Base-by-base conservation (phyloP, 495 filamentous ascomycete genomes). In the Pyrenopolyporus hunteri region DNA sequence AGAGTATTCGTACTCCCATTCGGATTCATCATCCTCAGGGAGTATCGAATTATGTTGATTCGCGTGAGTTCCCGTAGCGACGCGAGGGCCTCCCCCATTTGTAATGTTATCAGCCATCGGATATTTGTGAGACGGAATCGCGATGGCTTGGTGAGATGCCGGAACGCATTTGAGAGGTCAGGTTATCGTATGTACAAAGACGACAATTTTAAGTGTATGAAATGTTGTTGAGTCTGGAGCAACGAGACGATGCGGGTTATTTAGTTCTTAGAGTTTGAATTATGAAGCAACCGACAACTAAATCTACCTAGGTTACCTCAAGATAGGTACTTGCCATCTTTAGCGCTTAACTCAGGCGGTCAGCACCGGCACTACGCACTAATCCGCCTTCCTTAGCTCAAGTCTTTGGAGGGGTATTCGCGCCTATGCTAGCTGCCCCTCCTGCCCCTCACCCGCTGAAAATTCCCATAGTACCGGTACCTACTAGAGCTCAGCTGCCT, bases 1-100 rank as follows among this genome's bases (percentile, higher is more conserved):
- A 0, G 82, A 85, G 59, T 85, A 85, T 42, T 85, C 82, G 57
- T 83, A 83, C 51, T 85, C 82, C 81, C 80, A 85, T 43, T 82
- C 82, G 11, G 79, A 75, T 19, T 77, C 74, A 42, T 78, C 70
- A 1, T 80, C 78, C 23, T 66, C 42, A 1, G 16, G 4, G 2
- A 50, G 56, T 28, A 49, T 19, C 1, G 11, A 28, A 16, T 20
- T 45, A 32, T 26, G 42, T 35, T 13, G 16, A 25, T 8, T 33
- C 44, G 19, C 13, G 7, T 43, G 26, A 31, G 35, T 16, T 23
- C 0, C 26, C 6, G 26, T 22, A 4, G 23, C 44, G 26, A 47
- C 17, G 32, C 50, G 57, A 57, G 59, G 33, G 44, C 28, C 19
- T 20, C 44, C 53, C 39, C 66, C 57, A n/a, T 50, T 64, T 42